A percentile compares a stretch with the other conserved stretches of the same genome.
These are phyloP conservation scores for Rhynchospora tenuis DNA, from an alignment of 176 grass and related monocot genomes.

Conservation along the genomic window DNA sequence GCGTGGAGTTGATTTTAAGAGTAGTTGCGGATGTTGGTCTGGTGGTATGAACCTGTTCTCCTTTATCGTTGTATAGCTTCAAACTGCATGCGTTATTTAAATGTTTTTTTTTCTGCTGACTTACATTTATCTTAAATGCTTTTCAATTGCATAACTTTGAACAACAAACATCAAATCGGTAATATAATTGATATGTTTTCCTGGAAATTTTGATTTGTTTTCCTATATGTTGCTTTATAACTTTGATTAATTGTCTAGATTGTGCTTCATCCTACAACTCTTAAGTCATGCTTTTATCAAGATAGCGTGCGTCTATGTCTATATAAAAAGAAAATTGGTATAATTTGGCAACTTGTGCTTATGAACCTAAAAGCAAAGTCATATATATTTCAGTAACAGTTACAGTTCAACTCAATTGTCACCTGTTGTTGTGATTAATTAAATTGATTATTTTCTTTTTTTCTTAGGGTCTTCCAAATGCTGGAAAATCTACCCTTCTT, in stretches of 20 bases:
- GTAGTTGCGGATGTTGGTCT: conserved; percentile 98
- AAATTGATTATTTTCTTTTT: conserved; percentile 10
- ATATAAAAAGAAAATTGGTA: not conserved
- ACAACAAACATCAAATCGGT: not conserved
- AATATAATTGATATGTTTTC: not conserved
- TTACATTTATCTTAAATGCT: not conserved
- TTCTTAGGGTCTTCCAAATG: conserved; percentile 93
- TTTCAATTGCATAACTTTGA: conserved; percentile 2
- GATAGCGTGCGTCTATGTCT: not conserved
- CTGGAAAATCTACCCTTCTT: conserved; percentile 97
- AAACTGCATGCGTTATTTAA: not conserved
- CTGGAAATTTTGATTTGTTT: not conserved
- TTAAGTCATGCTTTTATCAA: not conserved
- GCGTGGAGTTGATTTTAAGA: conserved; percentile 82
- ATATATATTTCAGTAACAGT: not conserved
- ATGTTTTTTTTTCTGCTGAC: not conserved
- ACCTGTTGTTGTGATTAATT: not conserved
- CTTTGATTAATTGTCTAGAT: not conserved
- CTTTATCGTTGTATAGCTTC: not conserved
- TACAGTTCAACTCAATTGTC: conserved; percentile 1
- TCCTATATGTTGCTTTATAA: not conserved
- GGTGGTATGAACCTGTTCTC: conserved; percentile 49
- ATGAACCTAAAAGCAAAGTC: not conserved
- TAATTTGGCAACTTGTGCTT: not conserved
- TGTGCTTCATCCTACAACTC: not conserved